Conservation (phyloP, 805 yeast species). For the Yarrowia porcina region DNA sequence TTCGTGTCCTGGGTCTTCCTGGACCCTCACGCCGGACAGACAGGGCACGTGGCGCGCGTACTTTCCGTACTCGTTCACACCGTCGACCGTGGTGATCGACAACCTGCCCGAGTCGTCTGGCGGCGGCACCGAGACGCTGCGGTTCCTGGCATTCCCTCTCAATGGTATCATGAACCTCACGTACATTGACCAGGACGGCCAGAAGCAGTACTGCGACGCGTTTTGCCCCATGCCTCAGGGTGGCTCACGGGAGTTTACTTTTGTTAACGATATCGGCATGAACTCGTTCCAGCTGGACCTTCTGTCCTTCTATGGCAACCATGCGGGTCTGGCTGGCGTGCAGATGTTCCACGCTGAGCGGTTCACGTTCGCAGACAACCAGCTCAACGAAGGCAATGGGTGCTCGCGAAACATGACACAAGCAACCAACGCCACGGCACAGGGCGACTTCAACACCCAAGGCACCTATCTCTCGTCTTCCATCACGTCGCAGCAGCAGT, state of each 20-base stretch:
- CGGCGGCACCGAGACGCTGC: conserved; percentile 54
- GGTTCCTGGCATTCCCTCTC: conserved; percentile 73
- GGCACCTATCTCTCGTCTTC: conserved; percentile 34
- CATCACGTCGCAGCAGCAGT: conserved; percentile 36
- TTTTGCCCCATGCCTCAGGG: conserved; percentile 69
- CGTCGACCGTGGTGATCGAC: conserved; percentile 71
- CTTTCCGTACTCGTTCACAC: conserved; percentile 55
- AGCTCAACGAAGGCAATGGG: conserved; percentile 18
- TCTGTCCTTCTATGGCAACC: conserved; percentile 62
- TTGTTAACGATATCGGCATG: conserved; percentile 65
- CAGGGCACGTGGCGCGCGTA: conserved; percentile 66
- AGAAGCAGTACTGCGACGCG: conserved; percentile 70
- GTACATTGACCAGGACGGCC: conserved; percentile 64
- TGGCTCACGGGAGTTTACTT: conserved; percentile 69
- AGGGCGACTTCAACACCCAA: conserved; percentile 25
- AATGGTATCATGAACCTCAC: conserved; percentile 89
- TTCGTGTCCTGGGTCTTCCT: conserved; percentile 57
- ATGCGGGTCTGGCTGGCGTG: conserved; percentile 68
- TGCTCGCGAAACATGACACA: neutral
- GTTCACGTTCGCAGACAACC: conserved; percentile 9
- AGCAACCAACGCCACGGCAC: neutral
- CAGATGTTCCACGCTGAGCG: conserved; percentile 57
- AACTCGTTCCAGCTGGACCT: conserved; percentile 61
- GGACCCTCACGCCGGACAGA: conserved; percentile 50
- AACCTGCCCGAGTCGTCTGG: conserved; percentile 52